Evolutionary conservation across 768 basidiomycete genomes (phyloP).

Genomic region (Boletellus sp.): DNA sequence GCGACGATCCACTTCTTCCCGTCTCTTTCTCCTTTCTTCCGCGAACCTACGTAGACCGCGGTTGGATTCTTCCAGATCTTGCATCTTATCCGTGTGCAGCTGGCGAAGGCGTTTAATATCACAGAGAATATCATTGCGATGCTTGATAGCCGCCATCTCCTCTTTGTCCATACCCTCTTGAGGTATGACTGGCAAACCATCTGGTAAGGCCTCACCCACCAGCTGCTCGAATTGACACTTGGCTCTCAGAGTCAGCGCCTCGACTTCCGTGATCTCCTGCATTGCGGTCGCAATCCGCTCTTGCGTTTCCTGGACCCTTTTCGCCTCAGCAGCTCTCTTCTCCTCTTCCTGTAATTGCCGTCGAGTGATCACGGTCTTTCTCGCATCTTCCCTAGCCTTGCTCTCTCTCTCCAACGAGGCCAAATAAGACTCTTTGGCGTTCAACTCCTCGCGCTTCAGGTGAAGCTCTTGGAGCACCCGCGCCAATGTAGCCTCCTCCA

Average conservation of each 20-base stretch:
- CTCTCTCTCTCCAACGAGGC: slow-evolving; percentile 22
- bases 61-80: slow-evolving; percentile 15
- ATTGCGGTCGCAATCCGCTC: slow-evolving; percentile 19
- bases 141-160: slow-evolving; percentile 6
- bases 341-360: slow-evolving; percentile 29
- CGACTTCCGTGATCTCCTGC: slow-evolving; percentile 16
- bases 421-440: slow-evolving; percentile 16
- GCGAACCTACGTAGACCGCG: slow-evolving; percentile 20
- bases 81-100: slow-evolving; percentile 17
- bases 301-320: slow-evolving; percentile 13
- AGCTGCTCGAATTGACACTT: slow-evolving; percentile 2
- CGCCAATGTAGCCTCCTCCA: slow-evolving; percentile 17
- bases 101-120: slow-evolving; percentile 15
- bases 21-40: slow-evolving; percentile 22
- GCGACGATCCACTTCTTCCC: slow-evolving; percentile 15
- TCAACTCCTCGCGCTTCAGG: slow-evolving; percentile 17
- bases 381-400: slow-evolving; percentile 24
- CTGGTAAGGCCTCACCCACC: not conserved
- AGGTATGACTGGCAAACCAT: slow-evolving; percentile 16
- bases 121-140: slow-evolving; percentile 9
- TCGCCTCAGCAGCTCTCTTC: slow-evolving; percentile 12
- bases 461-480: slow-evolving; percentile 19
- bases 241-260: slow-evolving; percentile 6
- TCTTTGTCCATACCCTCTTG: slow-evolving; percentile 23
- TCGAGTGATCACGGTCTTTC: slow-evolving; percentile 12